Percentiles rank a stretch among this genome's conserved stretches.
phyloP scores from a whole-genome alignment of 1,139 yeast species.

The Kurtzmaniella quercitrusa region DNA sequence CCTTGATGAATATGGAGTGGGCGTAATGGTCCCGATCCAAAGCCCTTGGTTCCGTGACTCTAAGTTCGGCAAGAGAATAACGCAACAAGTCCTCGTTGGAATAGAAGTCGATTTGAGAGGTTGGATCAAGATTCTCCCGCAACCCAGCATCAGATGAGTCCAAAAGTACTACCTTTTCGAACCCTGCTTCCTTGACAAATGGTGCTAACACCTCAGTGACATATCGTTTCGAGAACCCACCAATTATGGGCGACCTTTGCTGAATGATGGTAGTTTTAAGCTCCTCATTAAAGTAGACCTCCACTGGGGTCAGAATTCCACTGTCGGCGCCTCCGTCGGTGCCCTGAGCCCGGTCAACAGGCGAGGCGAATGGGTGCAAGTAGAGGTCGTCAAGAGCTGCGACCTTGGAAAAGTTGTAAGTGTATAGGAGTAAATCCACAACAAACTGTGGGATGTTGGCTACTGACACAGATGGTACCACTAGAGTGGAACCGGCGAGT shows the following conservation, averaged over 20 bases:
- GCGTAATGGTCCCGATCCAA: conserved; percentile 9
- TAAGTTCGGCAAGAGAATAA: conserved; percentile 28
- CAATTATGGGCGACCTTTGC: conserved; percentile 79
- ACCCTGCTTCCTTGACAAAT: conserved; percentile 34
- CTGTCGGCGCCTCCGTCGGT: conserved; percentile 8
- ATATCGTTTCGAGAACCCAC: conserved; percentile 53
- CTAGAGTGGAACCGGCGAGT: conserved; percentile 24
- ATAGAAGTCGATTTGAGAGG: conserved; percentile 26
- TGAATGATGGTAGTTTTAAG: conserved; percentile 58
- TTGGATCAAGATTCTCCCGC: conserved; percentile 19
- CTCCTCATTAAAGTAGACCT: conserved; percentile 43
- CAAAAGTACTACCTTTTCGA: conserved; percentile 50
- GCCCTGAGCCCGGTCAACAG: conserved; percentile 47
- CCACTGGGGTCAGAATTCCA: conserved; percentile 60
- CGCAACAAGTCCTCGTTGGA: conserved; percentile 31
- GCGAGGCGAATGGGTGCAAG: conserved; percentile 82
- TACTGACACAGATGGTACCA: conserved; percentile 77
- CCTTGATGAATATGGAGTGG: conserved; percentile 15
- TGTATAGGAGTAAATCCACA: conserved; percentile 67
- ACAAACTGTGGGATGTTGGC: conserved; percentile 90
- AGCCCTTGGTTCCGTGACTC: conserved; percentile 12
- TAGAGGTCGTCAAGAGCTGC: conserved; percentile 54
- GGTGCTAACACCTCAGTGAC: conserved; percentile 51
- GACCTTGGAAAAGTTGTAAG: conserved; percentile 47
- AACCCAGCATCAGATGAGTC: conserved; percentile 73